Evolutionary conservation across 345 rosid genomes (phyloP), one percentile per base, ranked within the genome.

Genomic region (Populus euphratica): DNA sequence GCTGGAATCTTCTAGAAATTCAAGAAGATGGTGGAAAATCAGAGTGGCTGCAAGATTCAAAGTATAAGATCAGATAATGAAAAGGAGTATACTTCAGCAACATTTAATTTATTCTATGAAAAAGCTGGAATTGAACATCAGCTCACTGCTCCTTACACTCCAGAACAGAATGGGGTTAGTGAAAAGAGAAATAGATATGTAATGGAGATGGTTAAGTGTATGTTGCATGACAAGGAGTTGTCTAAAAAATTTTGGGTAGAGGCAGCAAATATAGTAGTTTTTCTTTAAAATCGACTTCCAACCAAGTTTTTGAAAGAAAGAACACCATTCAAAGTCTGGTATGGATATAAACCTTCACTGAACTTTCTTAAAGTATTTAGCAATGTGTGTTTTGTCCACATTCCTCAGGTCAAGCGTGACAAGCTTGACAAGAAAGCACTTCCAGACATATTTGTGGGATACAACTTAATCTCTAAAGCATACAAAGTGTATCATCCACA

Each of bases 81-180:
- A 4, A 74, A 23, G 1, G 78, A 79, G 17, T 79, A 69, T 33
- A 41, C 75, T 21, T 74, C 49, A 0, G 0, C 2, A 2, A 6
- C 21, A 12, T 74, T 79, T 36, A 25, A 66, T 21, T 3, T 0
- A 10, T 68, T 71, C 9, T 79, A 36, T 72, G 36, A 47, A 21
- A 66, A 71, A 47, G 23, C 12, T 12, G 77, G 81, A 0, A 50
- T 79, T 14, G 27, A 78, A 7, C 77, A 78, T 18, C 73, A 72
- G 18, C 47, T 79, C 14, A 66, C 62, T 23, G 14, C 69, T 35
- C 73, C 68, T 9, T 77, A 77, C 47, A 62, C 81, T 41, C 70
- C 44, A 29, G 21, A 77, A 5, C 59, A 77, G 54, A 49, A 70
- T 63, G 5, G 59, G n/a, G 73, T 70, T 10, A 47, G 35, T 68